phyloP scores from a whole-genome alignment of 2,329 filamentous ascomycete species.

The Aspergillus alliaceus region DNA sequence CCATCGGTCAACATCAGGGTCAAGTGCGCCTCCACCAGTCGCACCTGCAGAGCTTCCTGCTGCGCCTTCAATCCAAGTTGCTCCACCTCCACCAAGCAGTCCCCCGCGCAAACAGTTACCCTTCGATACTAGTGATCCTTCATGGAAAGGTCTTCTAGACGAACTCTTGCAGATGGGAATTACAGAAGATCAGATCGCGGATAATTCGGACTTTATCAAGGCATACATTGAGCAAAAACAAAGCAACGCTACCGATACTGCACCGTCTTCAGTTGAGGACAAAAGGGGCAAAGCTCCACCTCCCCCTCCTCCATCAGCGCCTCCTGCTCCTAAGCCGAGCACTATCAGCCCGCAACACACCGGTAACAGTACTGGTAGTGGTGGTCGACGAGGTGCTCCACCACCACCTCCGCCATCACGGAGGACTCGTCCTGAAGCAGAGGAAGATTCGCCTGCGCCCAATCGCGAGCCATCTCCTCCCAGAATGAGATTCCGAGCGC shows the following conservation, averaged over 20 bases:
- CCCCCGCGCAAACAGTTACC: conserved; percentile 41
- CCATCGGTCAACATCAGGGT: conserved; percentile 49
- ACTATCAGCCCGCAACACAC: conserved; percentile 63
- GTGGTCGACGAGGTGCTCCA: conserved; percentile 57
- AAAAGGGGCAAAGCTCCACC: conserved; percentile 57
- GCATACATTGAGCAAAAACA: conserved; percentile 66
- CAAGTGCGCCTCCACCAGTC: conserved; percentile 28
- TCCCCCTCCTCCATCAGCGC: conserved; percentile 59
- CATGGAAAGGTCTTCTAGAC: conserved; percentile 60
- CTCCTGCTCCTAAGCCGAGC: conserved; percentile 41
- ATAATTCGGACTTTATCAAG: conserved; percentile 69
- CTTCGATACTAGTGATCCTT: conserved; percentile 63
- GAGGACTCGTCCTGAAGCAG: conserved; percentile 47
- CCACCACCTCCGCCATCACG: conserved; percentile 59
- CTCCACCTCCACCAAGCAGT: conserved; percentile 36
- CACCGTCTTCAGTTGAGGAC: conserved; percentile 43
- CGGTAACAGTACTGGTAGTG: conserved; percentile 51
- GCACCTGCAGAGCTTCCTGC: conserved; percentile 22
- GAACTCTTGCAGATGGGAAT: conserved; percentile 66
- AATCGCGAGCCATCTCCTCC: conserved; percentile 71
- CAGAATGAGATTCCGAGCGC: conserved; percentile 74
- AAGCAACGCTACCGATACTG: conserved; percentile 48
- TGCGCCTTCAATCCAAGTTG: conserved; percentile 30
- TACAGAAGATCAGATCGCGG: conserved; percentile 66
- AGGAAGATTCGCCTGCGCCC: conserved; percentile 60